Evolutionary conservation across 805 yeast genomes (phyloP).

Genomic region (Metschnikowia borealis): DNA sequence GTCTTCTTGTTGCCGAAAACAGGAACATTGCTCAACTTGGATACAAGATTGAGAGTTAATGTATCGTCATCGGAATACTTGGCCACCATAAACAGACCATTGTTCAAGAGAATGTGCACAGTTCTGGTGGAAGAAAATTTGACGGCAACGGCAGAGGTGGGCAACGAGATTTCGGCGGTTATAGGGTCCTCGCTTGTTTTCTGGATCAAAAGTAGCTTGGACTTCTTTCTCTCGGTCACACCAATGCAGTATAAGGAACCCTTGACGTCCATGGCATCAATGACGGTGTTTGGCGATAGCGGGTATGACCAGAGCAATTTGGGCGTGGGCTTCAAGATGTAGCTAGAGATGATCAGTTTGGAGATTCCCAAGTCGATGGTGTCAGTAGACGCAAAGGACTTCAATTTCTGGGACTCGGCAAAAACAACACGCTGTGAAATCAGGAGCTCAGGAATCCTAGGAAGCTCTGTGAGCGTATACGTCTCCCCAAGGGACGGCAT

Average conservation of each 20-base stretch:
- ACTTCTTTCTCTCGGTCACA: constrained; percentile 32
- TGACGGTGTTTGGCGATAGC: constrained; percentile 44
- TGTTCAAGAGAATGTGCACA: constrained; percentile 26
- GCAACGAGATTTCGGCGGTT: constrained; percentile 11
- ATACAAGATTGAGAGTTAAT: constrained; percentile 6
- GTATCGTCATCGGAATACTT: constrained; percentile 2
- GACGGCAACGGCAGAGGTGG: constrained; percentile 11
- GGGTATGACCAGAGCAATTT: constrained; percentile 53
- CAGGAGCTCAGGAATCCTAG: constrained; percentile 17
- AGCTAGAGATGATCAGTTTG: constrained; percentile 50
- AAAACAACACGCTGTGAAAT: constrained; percentile 17
- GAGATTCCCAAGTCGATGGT: constrained; percentile 50
- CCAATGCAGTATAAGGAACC: constrained; percentile 36
- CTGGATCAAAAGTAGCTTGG: constrained; percentile 14
- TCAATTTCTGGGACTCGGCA: constrained; percentile 14
- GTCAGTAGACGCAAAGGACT: constrained; percentile 16
- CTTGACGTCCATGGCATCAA: constrained; percentile 38
- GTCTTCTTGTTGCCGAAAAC: constrained; percentile 5
- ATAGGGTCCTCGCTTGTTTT: constrained; percentile 11
- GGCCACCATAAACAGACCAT: constrained; percentile 27
- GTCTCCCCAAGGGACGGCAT: constrained; percentile 18
- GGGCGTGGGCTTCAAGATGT: constrained; percentile 54
- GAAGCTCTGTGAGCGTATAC: constrained; percentile 19
- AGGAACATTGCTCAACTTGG: constrained; percentile 10
- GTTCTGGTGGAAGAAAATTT: constrained; percentile 9